phyloP scores from a whole-genome alignment of 1,284 basidiomycete genomes.

The Grifola frondosa region DNA sequence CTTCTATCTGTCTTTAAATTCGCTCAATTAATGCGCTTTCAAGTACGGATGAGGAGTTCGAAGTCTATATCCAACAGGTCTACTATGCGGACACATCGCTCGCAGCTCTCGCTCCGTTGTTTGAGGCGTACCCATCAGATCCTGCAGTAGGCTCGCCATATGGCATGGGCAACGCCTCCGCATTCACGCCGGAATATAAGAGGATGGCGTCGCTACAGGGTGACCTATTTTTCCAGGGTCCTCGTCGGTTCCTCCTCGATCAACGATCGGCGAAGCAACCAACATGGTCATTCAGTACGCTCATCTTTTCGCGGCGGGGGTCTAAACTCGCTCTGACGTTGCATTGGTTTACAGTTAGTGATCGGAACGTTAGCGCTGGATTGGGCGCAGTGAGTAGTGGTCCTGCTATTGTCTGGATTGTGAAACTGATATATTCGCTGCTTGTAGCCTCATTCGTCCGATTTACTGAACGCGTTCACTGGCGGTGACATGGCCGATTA shows the following conservation, averaged over 20 bases:
- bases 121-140: constrained; percentile 28
- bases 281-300: constrained; percentile 22
- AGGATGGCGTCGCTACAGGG: constrained; percentile 49
- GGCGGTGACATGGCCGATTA: constrained; percentile 21
- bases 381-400: constrained; percentile 6
- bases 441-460: constrained; percentile 14
- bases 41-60: background rate
- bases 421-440: background rate
- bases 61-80: background rate
- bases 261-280: constrained; percentile 19
- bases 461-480: constrained; percentile 18
- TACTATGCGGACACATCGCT: background rate
- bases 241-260: constrained; percentile 47
- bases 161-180: constrained; percentile 42
- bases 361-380: constrained; percentile 1
- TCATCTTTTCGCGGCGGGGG: too few species aligned
- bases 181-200: constrained; percentile 49
- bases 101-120: constrained; percentile 11
- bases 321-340: too few species aligned
- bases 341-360: too few species aligned
- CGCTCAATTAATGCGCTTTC: background rate
- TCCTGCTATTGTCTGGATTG: too few species aligned
- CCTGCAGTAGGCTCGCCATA: constrained; percentile 49
- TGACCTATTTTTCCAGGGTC: constrained; percentile 53
- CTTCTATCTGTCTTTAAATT: background rate